These are phyloP conservation scores for Tritrichomonas foetus DNA, from an alignment of 208 protist genomes.

Conservation along the genomic window DNA sequence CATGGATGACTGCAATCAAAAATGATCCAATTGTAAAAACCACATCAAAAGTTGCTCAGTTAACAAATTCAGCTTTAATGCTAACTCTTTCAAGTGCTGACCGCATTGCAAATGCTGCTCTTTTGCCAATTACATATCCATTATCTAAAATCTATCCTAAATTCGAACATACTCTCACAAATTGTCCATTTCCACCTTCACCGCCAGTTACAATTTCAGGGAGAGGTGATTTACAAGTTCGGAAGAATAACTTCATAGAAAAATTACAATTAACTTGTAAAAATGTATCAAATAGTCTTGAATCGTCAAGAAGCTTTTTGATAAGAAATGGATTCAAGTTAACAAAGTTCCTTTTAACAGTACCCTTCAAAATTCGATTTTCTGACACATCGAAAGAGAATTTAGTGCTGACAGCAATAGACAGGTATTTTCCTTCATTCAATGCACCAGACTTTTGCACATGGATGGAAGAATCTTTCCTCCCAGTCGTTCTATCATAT, in stretches of 20 bases:
- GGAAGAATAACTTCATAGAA: neutral
- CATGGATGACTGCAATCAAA: neutral
- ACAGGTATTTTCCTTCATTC: neutral
- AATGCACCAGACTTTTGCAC: neutral
- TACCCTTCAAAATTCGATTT: neutral
- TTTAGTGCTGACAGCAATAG: neutral
- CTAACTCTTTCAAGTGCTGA: neutral
- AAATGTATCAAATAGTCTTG: neutral
- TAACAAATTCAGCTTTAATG: neutral
- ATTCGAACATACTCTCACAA: neutral
- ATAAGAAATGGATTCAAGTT: neutral
- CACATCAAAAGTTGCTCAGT: neutral
- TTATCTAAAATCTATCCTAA: neutral
- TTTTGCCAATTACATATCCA: conserved; percentile 6
- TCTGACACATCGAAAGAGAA: neutral
- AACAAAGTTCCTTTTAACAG: too few species aligned
- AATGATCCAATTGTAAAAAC: neutral
- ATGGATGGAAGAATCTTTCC: conserved; percentile 13
- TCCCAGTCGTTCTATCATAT: neutral
- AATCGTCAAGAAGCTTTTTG: neutral
- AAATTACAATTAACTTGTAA: neutral
- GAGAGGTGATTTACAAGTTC: neutral
- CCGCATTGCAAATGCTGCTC: neutral
- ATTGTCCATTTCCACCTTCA: neutral
- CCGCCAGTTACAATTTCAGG: neutral